These are phyloP conservation scores for Colletotrichum acutatum DNA, from an alignment of 2,329 filamentous ascomycete genomes.

Conservation along the genomic window DNA sequence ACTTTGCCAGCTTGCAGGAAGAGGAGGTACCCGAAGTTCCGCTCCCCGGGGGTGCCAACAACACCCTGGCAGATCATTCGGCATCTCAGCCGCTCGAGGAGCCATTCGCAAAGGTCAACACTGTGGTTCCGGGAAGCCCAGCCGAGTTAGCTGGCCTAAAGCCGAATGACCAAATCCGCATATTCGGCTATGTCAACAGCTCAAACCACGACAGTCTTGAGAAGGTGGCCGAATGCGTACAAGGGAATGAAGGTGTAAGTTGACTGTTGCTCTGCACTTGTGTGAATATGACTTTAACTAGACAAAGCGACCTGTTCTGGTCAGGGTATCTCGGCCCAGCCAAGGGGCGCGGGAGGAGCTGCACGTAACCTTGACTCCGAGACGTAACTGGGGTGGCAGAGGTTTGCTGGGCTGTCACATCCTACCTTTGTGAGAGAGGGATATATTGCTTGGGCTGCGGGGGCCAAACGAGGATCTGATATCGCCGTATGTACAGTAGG, in stretches of 20 bases:
- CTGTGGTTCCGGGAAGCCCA: constrained; percentile 80
- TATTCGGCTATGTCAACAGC: constrained; percentile 86
- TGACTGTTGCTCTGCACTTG: constrained; percentile 9
- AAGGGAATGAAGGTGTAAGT: constrained; percentile 89
- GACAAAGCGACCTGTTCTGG: constrained; percentile 73
- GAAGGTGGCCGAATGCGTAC: constrained; percentile 89
- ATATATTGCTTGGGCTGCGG: neutral
- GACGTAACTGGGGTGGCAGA: constrained; percentile 87
- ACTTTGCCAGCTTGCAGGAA: constrained; percentile 80
- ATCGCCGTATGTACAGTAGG: neutral
- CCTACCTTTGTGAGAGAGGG: constrained; percentile 71
- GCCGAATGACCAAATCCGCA: constrained; percentile 82
- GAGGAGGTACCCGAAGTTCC: constrained; percentile 48
- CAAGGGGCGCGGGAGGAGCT: constrained; percentile 64
- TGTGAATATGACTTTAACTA: constrained; percentile 39
- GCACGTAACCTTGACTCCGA: constrained; percentile 78
- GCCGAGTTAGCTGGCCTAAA: constrained; percentile 85
- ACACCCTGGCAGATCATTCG: constrained; percentile 30
- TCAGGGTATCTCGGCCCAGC: constrained; percentile 69
- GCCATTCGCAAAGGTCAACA: constrained; percentile 91
- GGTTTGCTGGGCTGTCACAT: constrained; percentile 93
- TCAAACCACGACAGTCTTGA: constrained; percentile 87
- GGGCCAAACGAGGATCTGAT: neutral
- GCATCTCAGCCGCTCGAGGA: constrained; percentile 48
- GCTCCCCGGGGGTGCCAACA: neutral